Evolutionary conservation across 768 basidiomycete genomes (phyloP), one percentile per base, ranked within the genome.

Genomic region (Lactarius trivialis): DNA sequence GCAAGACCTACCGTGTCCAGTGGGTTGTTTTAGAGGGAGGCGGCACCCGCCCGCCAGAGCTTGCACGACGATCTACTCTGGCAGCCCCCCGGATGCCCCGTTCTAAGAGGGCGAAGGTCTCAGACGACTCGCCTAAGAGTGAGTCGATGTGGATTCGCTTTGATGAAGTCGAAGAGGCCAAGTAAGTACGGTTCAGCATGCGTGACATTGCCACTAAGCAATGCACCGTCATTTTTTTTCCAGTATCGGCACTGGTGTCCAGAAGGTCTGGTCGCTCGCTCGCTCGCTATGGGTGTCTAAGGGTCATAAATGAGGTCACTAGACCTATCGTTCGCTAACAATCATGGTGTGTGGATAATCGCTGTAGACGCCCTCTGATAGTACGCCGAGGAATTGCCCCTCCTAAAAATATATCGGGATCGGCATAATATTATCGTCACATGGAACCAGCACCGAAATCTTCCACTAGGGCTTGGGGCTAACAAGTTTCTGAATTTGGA

Each of bases 1-100:
- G 78, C 68, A 93, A 94, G 77, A 93, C 89, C 14, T 95, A 89
- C 70, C 81, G 85, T 60, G 79, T 83, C 19, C 84, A 86, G 66
- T 89, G 88, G 87, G 82, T 88, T 37, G 64, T 87, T 30, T 65
- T 91, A 45, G 78, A 82, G 67, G 86, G 87, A 26, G 84, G 84
- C 17, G 69, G 71, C 21, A 66, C 70, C 14, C 76, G 74, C n/a
- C 86, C 85, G 39, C 76, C 78, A 17, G 56, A 60, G 50, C 55
- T 71, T 48, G 53, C 54, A 21, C 50, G 7, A 30, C 53, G 57
- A 51, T 19, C 54, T 30, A 41, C 37, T 56, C 37, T n/a, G 26
- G 37, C 19, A 14, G 43, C 33, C 21, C 32, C 43, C 19, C 39
- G 15, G 6, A 33, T 32, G 19, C 28, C 32, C 7, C 12, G 30